Evolutionary conservation across 2,329 filamentous ascomycete species (phyloP).

Genomic region (Cladophialophora yegresii): DNA sequence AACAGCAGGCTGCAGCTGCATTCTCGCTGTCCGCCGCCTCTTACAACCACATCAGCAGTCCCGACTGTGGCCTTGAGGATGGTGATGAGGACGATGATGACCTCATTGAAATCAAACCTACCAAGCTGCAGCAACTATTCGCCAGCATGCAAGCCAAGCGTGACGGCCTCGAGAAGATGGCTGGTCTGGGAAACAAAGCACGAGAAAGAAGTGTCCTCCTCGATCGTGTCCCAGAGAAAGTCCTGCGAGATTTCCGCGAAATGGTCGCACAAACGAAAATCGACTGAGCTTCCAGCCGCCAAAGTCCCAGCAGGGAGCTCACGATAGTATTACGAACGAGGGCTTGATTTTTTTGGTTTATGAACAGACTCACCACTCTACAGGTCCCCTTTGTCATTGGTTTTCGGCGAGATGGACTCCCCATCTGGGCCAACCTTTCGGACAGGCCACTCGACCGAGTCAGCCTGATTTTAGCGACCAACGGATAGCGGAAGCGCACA

Average conservation of each 20-base stretch:
- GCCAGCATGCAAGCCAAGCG: slow-evolving; percentile 75
- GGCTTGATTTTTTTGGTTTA: neutral
- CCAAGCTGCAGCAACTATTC: slow-evolving; percentile 63
- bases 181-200: slow-evolving; percentile 70
- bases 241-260: slow-evolving; percentile 88
- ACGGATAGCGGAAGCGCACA: slow-evolving; percentile 4
- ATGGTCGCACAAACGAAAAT: slow-evolving; percentile 73
- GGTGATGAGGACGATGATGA: slow-evolving; percentile 41
- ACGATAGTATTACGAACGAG: neutral
- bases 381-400: slow-evolving; percentile 3
- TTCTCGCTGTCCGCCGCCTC: slow-evolving; percentile 84
- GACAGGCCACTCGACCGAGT: slow-evolving; percentile 26
- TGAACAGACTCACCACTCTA: neutral
- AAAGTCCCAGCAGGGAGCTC: neutral
- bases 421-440: neutral
- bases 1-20: slow-evolving; percentile 84
- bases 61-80: slow-evolving; percentile 65
- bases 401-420: neutral
- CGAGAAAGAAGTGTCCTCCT: slow-evolving; percentile 91
- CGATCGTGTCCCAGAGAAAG: slow-evolving; percentile 89
- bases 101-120: slow-evolving; percentile 40
- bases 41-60: slow-evolving; percentile 80
- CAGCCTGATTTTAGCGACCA: slow-evolving; percentile 33
- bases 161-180: slow-evolving; percentile 53
- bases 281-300: slow-evolving; percentile 21